These are phyloP conservation scores for Glomus cerebriforme DNA, from an alignment of 192 early-diverging fungal species.

Conservation along the genomic window DNA sequence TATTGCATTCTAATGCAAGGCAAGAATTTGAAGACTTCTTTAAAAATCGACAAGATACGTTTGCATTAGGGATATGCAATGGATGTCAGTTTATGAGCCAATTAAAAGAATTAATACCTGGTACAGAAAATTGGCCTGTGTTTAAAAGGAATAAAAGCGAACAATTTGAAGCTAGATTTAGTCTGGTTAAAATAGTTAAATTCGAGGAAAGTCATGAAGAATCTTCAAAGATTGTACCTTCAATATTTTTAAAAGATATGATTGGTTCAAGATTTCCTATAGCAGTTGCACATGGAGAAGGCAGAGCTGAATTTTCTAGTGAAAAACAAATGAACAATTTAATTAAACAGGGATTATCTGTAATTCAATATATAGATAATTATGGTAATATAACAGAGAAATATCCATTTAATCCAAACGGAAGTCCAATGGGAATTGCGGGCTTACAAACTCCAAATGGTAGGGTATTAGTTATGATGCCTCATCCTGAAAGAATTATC, in stretches of 20 bases:
- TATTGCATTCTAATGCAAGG: conserved; percentile 72
- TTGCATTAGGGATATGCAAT: conserved; percentile 97
- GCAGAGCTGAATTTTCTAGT: conserved; percentile 76
- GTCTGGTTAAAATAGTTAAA: conserved; percentile 69
- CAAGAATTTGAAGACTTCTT: conserved; percentile 83
- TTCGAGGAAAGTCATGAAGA: conserved; percentile 13
- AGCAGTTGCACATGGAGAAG: conserved; percentile 97
- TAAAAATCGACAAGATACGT: conserved; percentile 79
- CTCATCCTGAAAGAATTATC: conserved; percentile 95
- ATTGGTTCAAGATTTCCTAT: conserved; percentile 86
- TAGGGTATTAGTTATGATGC: conserved; percentile 94
- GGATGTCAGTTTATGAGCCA: conserved; percentile 97
- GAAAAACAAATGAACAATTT: conserved; percentile 48
- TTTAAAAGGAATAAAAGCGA: conserved; percentile 92
- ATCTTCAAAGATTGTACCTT: conserved; percentile 24
- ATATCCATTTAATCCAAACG: conserved; percentile 99
- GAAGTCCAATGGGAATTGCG: conserved; percentile 83
- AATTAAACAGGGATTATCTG: conserved; percentile 55
- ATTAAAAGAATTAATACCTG: conserved; percentile 84
- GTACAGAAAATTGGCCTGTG: conserved; percentile 84
- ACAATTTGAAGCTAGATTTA: conserved; percentile 94
- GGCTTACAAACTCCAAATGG: conserved; percentile 84
- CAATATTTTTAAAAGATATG: conserved; percentile 93
- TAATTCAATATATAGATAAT: conserved; percentile 85
- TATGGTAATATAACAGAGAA: conserved; percentile 70